Base-by-base conservation (phyloP, 345 rosid species). In the Crucihimalaya himalaica region DNA sequence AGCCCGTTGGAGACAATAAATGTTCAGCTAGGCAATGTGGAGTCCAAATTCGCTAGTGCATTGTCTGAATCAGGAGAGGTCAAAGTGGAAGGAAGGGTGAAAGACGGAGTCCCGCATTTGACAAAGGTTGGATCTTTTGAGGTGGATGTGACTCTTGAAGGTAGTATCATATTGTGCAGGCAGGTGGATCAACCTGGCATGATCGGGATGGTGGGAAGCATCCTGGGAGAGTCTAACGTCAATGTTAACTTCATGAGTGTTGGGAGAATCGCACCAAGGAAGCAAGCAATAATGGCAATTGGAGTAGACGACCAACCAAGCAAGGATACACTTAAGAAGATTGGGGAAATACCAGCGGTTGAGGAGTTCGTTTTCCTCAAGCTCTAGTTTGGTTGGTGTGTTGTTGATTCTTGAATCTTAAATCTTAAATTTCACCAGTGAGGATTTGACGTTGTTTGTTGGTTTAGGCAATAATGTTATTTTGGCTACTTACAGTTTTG, bases 161-260 rank as follows among this genome's bases (percentile, higher is more conserved):
- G 97, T 31, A 88, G 88, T 66, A 83, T 92, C 65, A 84, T 92
- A 23, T 81, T 89, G 4, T 92, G 97, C 84, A 81, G 97, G 73
- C 97, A 92, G 84, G 88, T 92, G 23, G 97, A 92, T 77, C 97
- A 89, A 74, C 97, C 97, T 0, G 96, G 97, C 40, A 89, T 92
- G 96, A 89, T 92, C 5, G 97, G 96, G 19, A 83, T 16, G 1
- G 93, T 92, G 0, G 97, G 96, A 27, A 92, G 89, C 77, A 80
- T 92, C 31, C 76, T 92, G 73, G 97, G 96, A 10, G 88, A 81
- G 81, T 90, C 87, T 69, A 92, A 92, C 42, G 93, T 89, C 45
- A 91, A 91, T 58, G 93, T 91, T 42, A 89, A 83, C 73, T 91
- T 91, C 84, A 89, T 87, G 96, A 92, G 96, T 7, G 97, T 89